phyloP scores from a whole-genome alignment of 2,329 filamentous ascomycete species.

The Aspergillus cejpii region DNA sequence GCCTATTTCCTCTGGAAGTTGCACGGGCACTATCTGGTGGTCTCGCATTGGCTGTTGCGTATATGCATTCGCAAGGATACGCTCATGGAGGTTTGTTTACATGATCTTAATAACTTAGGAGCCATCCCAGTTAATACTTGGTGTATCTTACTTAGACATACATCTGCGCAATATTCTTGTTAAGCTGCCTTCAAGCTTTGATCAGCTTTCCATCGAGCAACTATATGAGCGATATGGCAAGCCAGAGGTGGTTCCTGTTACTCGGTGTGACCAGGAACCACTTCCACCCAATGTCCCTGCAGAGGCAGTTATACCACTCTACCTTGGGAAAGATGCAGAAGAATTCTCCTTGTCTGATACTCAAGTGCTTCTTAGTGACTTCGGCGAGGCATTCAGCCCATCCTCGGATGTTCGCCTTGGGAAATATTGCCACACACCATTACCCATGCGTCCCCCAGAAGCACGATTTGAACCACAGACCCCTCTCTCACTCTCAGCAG shows the following conservation, averaged over 20 bases:
- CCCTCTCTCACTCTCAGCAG: slow-evolving; percentile 19
- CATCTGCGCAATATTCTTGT: slow-evolving; percentile 25
- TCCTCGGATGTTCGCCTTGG: slow-evolving; percentile 17
- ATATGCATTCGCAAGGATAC: slow-evolving; percentile 24
- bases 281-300: slow-evolving; percentile 23
- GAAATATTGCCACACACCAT: slow-evolving; percentile 19
- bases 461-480: slow-evolving; percentile 10
- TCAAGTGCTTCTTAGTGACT: slow-evolving; percentile 29
- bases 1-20: slow-evolving; percentile 24
- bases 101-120: not conserved
- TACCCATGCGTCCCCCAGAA: slow-evolving; percentile 13
- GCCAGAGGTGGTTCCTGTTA: slow-evolving; percentile 26
- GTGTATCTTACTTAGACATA: slow-evolving; percentile 18
- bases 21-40: slow-evolving; percentile 19
- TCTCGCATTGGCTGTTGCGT: slow-evolving; percentile 19
- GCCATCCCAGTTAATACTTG: not conserved
- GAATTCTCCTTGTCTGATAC: slow-evolving; percentile 26
- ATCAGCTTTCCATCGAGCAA: slow-evolving; percentile 27
- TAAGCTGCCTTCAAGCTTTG: slow-evolving; percentile 21
- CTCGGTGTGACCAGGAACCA: slow-evolving; percentile 16
- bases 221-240: slow-evolving; percentile 28
- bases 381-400: slow-evolving; percentile 18
- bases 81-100: slow-evolving; percentile 25
- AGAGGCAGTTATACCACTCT: slow-evolving; percentile 23
- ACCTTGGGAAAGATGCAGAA: slow-evolving; percentile 26